Evolutionary conservation across 805 yeast species (phyloP).

Genomic region (Priceomyces haplophilus): DNA sequence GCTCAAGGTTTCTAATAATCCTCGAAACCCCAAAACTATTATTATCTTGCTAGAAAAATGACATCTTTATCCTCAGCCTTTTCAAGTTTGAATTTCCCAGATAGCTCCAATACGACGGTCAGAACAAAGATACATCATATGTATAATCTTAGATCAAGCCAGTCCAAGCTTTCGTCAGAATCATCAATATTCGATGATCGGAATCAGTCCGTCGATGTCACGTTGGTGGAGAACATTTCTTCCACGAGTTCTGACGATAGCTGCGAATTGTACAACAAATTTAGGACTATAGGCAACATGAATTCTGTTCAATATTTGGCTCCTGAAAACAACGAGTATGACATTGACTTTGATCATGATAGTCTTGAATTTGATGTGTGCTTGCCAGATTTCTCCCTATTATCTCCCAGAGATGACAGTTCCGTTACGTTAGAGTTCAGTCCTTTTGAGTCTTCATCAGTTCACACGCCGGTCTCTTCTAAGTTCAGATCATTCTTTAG

Average conservation of each 20-base stretch:
- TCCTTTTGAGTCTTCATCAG: slow-evolving; percentile 4
- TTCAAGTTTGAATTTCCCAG: not conserved
- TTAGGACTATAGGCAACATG: not conserved
- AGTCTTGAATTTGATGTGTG: slow-evolving; percentile 6
- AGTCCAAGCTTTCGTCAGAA: not conserved
- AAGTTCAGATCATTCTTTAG: slow-evolving; percentile 1
- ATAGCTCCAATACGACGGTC: not conserved
- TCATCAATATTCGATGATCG: not conserved
- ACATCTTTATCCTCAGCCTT: slow-evolving; percentile 1
- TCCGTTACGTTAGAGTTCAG: slow-evolving; percentile 1
- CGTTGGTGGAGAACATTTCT: not conserved
- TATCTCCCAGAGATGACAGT: not conserved
- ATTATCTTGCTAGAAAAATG: not conserved
- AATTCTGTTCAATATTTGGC: not conserved
- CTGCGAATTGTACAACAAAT: slow-evolving; percentile 3
- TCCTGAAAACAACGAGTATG: not conserved
- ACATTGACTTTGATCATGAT: slow-evolving; percentile 6
- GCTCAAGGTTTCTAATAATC: not conserved
- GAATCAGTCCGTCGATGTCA: not conserved
- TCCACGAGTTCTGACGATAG: not conserved
- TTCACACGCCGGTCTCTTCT: not conserved
- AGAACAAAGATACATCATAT: not conserved
- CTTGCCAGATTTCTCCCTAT: not conserved
- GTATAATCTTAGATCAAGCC: slow-evolving; percentile 1
- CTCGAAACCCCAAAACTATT: not conserved